Evolutionary conservation across 164 flowering plant species (phyloP).

Genomic region (Taxillus chinensis): DNA sequence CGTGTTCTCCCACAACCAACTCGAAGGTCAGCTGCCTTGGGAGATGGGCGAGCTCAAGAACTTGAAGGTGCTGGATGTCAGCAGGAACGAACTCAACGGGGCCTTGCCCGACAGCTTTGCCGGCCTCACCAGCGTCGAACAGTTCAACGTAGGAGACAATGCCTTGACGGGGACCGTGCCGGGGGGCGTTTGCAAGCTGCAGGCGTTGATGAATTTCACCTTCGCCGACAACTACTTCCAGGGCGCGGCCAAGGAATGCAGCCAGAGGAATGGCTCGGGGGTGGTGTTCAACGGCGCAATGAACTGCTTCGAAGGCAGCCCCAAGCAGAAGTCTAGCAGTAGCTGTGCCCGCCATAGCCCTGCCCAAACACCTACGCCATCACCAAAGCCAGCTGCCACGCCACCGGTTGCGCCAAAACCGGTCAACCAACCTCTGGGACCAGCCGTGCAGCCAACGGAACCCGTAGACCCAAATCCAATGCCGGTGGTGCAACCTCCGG

Average conservation of each 20-base stretch:
- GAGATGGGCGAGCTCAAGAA: conserved; percentile 48
- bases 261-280: conserved; percentile 10
- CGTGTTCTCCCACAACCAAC: conserved; percentile 28
- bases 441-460: too few relatives aligned
- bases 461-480: too few relatives aligned
- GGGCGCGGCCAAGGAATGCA: conserved; percentile 27
- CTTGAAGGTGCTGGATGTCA: conserved; percentile 36
- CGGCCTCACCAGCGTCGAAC: conserved; percentile 21
- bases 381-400: too few relatives aligned
- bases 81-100: conserved; percentile 36
- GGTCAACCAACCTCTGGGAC: too few relatives aligned
- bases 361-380: too few relatives aligned
- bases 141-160: conserved; percentile 33
- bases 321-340: conserved; percentile 30
- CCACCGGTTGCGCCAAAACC: too few relatives aligned
- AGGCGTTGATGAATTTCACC: conserved; percentile 33
- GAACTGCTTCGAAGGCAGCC: conserved; percentile 43
- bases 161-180: conserved; percentile 42
- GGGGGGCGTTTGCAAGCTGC: conserved; percentile 40
- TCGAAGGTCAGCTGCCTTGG: conserved; percentile 55
- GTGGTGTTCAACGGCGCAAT: conserved; percentile 22
- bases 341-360: conserved; percentile 13
- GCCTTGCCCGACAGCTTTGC: conserved; percentile 29
- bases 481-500: too few relatives aligned
- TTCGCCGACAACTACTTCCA: conserved; percentile 51